A percentile compares a stretch with the other conserved stretches of the same genome.
Evolutionary conservation across 2,329 filamentous ascomycete species (phyloP).

Genomic region (Aureobasidium sp.): DNA sequence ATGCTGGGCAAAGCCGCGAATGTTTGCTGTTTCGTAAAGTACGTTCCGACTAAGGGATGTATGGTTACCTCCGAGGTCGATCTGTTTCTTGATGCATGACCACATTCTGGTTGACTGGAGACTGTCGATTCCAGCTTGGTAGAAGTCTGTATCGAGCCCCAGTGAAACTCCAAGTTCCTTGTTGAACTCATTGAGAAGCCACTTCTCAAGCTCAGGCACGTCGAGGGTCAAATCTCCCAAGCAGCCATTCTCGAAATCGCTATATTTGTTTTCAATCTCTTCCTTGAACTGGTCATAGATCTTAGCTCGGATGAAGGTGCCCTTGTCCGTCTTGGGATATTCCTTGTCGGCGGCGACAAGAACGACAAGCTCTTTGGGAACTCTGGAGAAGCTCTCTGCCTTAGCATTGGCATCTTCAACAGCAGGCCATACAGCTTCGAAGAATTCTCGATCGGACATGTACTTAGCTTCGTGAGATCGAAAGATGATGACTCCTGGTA

Average conservation of each 20-base stretch:
- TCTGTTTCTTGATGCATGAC: conserved; percentile 40
- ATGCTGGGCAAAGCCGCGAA: conserved; percentile 37
- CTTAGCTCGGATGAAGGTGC: conserved; percentile 45
- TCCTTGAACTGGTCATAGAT: conserved; percentile 42
- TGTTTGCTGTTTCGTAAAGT: conserved; percentile 49
- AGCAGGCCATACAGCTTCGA: conserved; percentile 41
- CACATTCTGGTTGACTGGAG: conserved; percentile 50
- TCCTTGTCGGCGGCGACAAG: conserved; percentile 36
- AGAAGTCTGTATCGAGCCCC: conserved; percentile 43
- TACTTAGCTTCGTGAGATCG: conserved; percentile 34
- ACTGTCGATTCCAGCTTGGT: conserved; percentile 49
- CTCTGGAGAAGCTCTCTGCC: conserved; percentile 44
- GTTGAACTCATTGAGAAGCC: conserved; percentile 25
- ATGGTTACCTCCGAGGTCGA: conserved; percentile 40
- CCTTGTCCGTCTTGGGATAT: conserved; percentile 49
- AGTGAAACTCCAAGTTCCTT: conserved; percentile 21
- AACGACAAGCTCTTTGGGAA: conserved; percentile 45
- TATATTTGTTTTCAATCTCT: conserved; percentile 40
- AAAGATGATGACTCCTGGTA: conserved; percentile 47
- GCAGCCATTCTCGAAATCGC: conserved; percentile 18
- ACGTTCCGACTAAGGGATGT: conserved; percentile 44
- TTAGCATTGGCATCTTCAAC: conserved; percentile 43
- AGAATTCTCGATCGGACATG: conserved; percentile 36
- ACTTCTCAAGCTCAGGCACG: conserved; percentile 26
- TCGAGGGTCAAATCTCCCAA: conserved; percentile 19